Conservation (phyloP, 2,329 filamentous ascomycete species). For the Alternaria brassicae region DNA sequence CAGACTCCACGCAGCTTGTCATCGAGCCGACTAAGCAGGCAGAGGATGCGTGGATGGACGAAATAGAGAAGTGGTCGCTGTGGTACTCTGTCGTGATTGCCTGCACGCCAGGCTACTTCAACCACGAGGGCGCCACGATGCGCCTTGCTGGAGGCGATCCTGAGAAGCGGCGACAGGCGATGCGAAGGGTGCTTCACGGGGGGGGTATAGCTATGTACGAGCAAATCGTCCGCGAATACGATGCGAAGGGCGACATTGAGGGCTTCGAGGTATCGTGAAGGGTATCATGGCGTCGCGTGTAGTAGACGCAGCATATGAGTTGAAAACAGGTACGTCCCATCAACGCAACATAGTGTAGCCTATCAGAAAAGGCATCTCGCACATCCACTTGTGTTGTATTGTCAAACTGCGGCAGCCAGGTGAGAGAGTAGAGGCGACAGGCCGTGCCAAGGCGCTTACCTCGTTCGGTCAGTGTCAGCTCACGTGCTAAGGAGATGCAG, state of each 20-base stretch:
- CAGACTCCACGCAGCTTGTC: not conserved
- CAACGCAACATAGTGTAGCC: no score
- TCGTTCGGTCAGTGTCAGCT: not conserved
- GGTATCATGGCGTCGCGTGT: not conserved
- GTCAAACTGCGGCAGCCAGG: no score
- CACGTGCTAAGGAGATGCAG: no score
- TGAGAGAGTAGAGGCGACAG: no score
- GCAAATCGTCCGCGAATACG: constrained; percentile 9
- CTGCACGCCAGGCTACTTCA: constrained; percentile 24
- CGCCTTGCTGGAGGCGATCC: not conserved
- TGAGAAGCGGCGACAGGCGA: constrained; percentile 2
- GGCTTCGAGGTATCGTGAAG: constrained; percentile 12
- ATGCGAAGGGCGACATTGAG: constrained; percentile 14
- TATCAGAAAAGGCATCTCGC: no score
- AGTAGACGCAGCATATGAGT: not conserved
- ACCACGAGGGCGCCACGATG: constrained; percentile 10
- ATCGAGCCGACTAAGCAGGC: constrained; percentile 12
- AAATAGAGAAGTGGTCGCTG: constrained; percentile 8
- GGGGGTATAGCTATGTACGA: constrained; percentile 13
- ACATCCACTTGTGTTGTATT: no score
- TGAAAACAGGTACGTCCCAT: no score
- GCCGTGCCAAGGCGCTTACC: no score
- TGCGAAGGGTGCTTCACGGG: constrained; percentile 11
- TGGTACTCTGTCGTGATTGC: constrained; percentile 12
- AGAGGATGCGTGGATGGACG: constrained; percentile 13